Base-by-base conservation (phyloP, 2,329 filamentous ascomycete species). In the Claviceps citrina region DNA sequence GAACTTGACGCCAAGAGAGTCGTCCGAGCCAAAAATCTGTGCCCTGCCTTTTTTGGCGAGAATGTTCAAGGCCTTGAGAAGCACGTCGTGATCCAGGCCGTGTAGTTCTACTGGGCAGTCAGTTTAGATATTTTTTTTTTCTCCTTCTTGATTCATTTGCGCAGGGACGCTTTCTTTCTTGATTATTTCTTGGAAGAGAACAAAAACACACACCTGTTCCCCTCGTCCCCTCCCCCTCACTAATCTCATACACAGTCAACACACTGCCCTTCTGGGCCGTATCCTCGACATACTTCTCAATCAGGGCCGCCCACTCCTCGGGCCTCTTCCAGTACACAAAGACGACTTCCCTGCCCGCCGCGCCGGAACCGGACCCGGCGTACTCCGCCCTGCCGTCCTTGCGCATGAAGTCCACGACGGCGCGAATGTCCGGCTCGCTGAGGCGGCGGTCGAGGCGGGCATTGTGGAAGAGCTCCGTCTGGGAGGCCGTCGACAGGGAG, bases 1-100 rank as follows among this genome's bases (percentile, higher is more conserved):
- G 65, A 98, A 96, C 65, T 98, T 98, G 48, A 96, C 85, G 52
- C 91, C 91, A 53, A 83, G 76, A 44, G 84, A 82, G 56, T 89
- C 85, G 52, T 89, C 86, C 40, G 76, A 74, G 26, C 89, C 89
- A 63, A 98, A 96, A 20, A 96, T 77, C 60, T 96, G 89, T 12
- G 87, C 89, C 63, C 83, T 93, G 49, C 86, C 86, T 46, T 81
- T 74, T 68, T 93, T 94, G 27, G 93, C 87, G 36, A 95, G 69
- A 37, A 91, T 68, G 44, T 75, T 73, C 36, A 98, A 68, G 28
- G 84, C 81, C 58, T 81, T 86, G 49, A 81, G 73, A 53, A 98
- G 68, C 45, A 94, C 60, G 19, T 86, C 84, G 34, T 71, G 67
- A 55, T 96, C 87, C 67, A 98, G 82, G n/a, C 83, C 84, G 59